Base-by-base conservation (phyloP, 306 rosid genomes). In the Vigna nakashimae region DNA sequence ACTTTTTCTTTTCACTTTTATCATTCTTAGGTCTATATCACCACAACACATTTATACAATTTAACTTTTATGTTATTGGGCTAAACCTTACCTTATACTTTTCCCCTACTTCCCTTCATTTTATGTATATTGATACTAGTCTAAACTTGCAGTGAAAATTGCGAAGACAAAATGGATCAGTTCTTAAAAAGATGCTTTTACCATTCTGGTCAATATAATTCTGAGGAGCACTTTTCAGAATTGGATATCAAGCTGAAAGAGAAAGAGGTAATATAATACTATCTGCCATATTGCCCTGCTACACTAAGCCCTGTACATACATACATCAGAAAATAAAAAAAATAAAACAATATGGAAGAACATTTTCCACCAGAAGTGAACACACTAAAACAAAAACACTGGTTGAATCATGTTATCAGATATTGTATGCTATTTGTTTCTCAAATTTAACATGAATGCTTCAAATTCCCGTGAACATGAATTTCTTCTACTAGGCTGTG, bases 131-230 rank as follows among this genome's bases (percentile, higher is more conserved):
- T 78, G 78, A 81, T 72, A 59, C 5, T 12, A 63, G 77, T 74
- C 72, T 65, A 20, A 48, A 66, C 76, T 83, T 64, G 28, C 84
- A 95, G 98, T 85, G 98, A 77, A 85, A 92, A 95, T 76, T 95
- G 97, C 56, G 93, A 87, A 75, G 97, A 91, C 75, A 95, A 95
- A 84, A 95, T 95, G 98, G 91, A 88, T 70, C 82, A 82, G 40
- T 95, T 95, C 84, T 86, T 92, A 76, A 86, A 85, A 82, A 84
- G 95, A 84, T 95, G 98, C 71, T 95, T 91, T 81, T 95, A 95
- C 87, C 98, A 95, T 76, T 91, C 96, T 70, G 98, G 98, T 57
- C 89, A 85, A 73, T 95, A 95, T 69, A 76, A 81, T 75, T 92
- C 97, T 0, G 97, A 90, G 86, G 93, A 88, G 40, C 50, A 91